Evolutionary conservation across 495 filamentous ascomycete genomes (phyloP), one percentile per base, ranked within the genome.

Genomic region (Corynascus novoguineensis): DNA sequence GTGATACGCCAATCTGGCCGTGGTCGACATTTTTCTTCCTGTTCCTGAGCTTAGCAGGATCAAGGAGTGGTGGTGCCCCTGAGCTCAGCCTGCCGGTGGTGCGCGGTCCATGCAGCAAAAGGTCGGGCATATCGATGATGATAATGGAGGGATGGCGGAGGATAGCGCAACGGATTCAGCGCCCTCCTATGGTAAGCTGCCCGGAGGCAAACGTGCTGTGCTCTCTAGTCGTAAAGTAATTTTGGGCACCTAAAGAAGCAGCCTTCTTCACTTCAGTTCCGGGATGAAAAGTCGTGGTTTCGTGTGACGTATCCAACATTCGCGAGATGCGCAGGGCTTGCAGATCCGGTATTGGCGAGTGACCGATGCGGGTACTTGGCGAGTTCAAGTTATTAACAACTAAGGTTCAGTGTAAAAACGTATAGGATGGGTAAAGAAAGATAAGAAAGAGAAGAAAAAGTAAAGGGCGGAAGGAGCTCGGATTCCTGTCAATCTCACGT

Each of bases 71-170:
- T n/a, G 42, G 19, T 3, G 5, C 25, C 15, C 25, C 56, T 55
- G 31, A 35, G 28, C 47, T 42, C 50, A 44, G 40, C 22, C 42
- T 44, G 29, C 29, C 32, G 19, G 9, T 45, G 37, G 21, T 24
- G 21, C 48, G 53, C 19, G 59, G 56, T 19, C 55, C 54, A 21
- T 66, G 57, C 31, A 68, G 17, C 14, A 68, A 57, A 27, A 68
- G 57, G 34, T 68, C 61, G 46, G 60, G 44, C 67, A 69, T 69
- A 32, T 38, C 60, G 61, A 15, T 4, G 10, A 40, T 37, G 17
- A 25, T 37, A 5, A 27, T 19, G 35, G 19, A 41, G 22, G 51
- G 17, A 5, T 22, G 2, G 44, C 10, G 5, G 45, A 25, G 10
- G 21, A n/a, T n/a, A n/a, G n/a, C n/a, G 37, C 21, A 52, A 22